A percentile compares a stretch with the other conserved stretches of the same genome.
These are phyloP conservation scores for Trichoderma atrobrunneum DNA, from an alignment of 2,329 filamentous ascomycete genomes.

Conservation along the genomic window DNA sequence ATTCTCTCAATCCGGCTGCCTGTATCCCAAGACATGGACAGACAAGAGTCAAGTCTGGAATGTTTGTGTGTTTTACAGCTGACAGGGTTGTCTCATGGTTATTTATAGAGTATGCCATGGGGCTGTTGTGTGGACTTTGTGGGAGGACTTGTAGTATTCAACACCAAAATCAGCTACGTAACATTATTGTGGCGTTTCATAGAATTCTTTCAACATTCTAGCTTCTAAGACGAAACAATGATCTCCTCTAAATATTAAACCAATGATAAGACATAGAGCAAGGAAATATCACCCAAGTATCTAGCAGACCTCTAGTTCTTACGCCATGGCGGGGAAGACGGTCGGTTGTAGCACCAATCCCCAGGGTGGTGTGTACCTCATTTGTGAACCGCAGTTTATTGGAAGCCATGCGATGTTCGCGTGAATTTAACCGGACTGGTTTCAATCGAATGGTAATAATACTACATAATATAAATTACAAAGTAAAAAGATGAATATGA, in stretches of 20 bases:
- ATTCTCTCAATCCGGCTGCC: not conserved
- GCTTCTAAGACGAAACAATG: rapidly evolving
- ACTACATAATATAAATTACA: not conserved
- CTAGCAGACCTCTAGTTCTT: not conserved
- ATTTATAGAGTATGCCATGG: not conserved
- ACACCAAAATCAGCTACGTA: not conserved
- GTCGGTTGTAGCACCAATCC: rapidly evolving
- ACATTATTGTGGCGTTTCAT: not conserved
- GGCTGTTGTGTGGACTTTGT: not conserved
- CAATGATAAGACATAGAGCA: not conserved
- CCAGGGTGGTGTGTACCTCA: not conserved
- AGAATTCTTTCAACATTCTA: not conserved
- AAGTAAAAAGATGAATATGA: not conserved
- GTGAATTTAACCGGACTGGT: not conserved
- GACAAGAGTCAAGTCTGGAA: not conserved
- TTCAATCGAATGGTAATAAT: not conserved
- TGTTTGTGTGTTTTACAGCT: not conserved
- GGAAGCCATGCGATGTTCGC: not conserved
- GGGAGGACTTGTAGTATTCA: not conserved
- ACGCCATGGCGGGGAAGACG: not conserved
- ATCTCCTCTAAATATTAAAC: not conserved
- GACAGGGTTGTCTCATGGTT: not conserved
- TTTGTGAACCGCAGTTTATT: not conserved
- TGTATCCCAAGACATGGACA: not conserved
- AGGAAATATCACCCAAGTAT: not conserved